A percentile compares a stretch with the other conserved stretches of the same genome.
Conservation (phyloP, 1,139 yeast genomes). For the Lodderomyces theae region DNA sequence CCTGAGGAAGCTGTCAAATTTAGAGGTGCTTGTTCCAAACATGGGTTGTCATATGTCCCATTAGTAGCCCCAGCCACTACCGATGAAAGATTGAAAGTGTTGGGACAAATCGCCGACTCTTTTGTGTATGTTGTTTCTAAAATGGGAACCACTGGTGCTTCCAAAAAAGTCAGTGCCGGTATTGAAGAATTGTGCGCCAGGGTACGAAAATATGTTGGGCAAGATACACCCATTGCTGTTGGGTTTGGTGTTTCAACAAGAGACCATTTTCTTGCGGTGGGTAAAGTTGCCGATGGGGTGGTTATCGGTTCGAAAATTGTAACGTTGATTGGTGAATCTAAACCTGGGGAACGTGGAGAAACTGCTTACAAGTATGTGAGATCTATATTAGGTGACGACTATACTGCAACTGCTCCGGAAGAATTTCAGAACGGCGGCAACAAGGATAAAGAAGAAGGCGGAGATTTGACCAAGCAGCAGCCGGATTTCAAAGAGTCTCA, state of each 20-base stretch:
- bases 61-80: constrained; percentile 96
- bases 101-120: constrained; percentile 87
- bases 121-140: constrained; percentile 93
- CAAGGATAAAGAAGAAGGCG: constrained; percentile 9
- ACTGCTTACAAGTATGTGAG: constrained; percentile 66
- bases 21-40: constrained; percentile 64
- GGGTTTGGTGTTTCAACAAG: constrained; percentile 97
- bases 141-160: constrained; percentile 97
- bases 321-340: constrained; percentile 61
- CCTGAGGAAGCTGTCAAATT: constrained; percentile 95
- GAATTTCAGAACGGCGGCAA: constrained; percentile 19
- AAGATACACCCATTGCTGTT: constrained; percentile 83
- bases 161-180: constrained; percentile 59
- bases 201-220: constrained; percentile 71
- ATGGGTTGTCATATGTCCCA: constrained; percentile 83
- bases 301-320: constrained; percentile 91
- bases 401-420: constrained; percentile 31
- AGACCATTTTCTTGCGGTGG: constrained; percentile 82
- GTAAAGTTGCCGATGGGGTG: constrained; percentile 83
- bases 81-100: constrained; percentile 74
- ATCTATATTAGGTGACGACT: constrained; percentile 66
- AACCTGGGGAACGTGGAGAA: constrained; percentile 56
- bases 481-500: constrained; percentile 53
- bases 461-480: constrained; percentile 21
- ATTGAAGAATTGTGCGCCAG: constrained; percentile 68